phyloP scores from a whole-genome alignment of 1,139 yeast species.

The Taphrina deformans region DNA sequence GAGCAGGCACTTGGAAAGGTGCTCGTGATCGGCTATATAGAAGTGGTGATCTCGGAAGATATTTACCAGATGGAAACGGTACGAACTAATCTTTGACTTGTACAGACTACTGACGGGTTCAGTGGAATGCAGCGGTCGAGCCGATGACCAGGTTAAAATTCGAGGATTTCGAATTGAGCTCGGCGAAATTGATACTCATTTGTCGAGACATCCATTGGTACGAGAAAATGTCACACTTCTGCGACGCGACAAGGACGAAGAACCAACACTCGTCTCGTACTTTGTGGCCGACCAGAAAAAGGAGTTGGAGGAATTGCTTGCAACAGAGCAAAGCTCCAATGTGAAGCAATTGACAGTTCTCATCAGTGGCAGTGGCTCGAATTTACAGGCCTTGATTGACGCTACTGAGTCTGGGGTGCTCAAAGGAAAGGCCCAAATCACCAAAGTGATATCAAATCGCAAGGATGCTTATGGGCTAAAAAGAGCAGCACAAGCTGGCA shows the following conservation, averaged over 20 bases:
- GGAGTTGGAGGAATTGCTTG: conserved; percentile 49
- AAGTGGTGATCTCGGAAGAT: conserved; percentile 96
- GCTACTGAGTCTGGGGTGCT: conserved; percentile 54
- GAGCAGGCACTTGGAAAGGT: conserved; percentile 62
- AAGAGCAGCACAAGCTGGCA: conserved; percentile 68
- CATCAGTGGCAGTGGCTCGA: conserved; percentile 93
- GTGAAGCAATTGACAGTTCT: conserved; percentile 52
- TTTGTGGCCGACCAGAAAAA: conserved; percentile 78
- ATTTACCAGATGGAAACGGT: conserved; percentile 85
- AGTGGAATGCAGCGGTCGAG: conserved; percentile 97
- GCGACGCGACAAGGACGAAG: conserved; percentile 86
- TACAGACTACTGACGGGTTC: not conserved
- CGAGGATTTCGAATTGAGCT: conserved; percentile 97
- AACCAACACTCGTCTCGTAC: conserved; percentile 85
- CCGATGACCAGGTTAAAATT: conserved; percentile 97
- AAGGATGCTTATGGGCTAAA: conserved; percentile 77
- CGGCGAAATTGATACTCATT: conserved; percentile 96
- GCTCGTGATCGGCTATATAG: conserved; percentile 94
- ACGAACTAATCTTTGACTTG: not conserved
- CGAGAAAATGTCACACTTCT: conserved; percentile 36
- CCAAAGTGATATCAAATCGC: conserved; percentile 80
- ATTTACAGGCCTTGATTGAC: conserved; percentile 88
- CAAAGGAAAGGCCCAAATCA: conserved; percentile 54
- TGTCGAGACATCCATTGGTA: conserved; percentile 51
- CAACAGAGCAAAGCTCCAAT: conserved; percentile 42